These are phyloP conservation scores for Mortierella antarctica DNA, from an alignment of 192 early-diverging fungal genomes.

Conservation along the genomic window DNA sequence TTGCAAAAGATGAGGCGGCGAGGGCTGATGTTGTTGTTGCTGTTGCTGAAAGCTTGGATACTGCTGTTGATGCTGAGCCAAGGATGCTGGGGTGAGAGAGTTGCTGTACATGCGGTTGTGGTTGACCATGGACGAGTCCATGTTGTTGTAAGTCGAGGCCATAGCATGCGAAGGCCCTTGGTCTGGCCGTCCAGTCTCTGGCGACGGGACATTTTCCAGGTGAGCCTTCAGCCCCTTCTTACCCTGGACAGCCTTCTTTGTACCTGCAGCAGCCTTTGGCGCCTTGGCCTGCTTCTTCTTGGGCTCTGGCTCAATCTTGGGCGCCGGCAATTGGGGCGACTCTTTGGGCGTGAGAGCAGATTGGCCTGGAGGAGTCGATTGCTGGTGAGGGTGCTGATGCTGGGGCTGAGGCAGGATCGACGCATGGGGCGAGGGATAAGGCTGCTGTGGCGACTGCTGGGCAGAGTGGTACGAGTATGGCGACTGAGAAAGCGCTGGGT, in stretches of 20 bases:
- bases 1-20: constrained; percentile 32
- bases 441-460: constrained; percentile 49
- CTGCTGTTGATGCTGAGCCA: constrained; percentile 51
- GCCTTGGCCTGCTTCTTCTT: constrained; percentile 45
- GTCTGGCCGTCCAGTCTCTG: constrained; percentile 19
- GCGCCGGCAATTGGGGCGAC: constrained; percentile 40
- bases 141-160: constrained; percentile 24
- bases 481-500: constrained; percentile 36
- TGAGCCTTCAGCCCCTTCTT: constrained; percentile 37
- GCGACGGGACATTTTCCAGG: constrained; percentile 32
- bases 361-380: constrained; percentile 38
- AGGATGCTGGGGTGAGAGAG: constrained; percentile 23
- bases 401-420: constrained; percentile 43
- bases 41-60: constrained; percentile 50
- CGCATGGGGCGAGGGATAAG: constrained; percentile 39
- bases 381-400: constrained; percentile 49
- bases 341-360: constrained; percentile 49
- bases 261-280: constrained; percentile 28
- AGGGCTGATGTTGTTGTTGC: constrained; percentile 42
- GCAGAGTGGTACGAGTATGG: constrained; percentile 45
- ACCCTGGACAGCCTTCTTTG: constrained; percentile 31
- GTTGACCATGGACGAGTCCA: constrained; percentile 30
- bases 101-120: constrained; percentile 44
- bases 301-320: constrained; percentile 43
- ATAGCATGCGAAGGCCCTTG: constrained; percentile 25